A percentile compares a stretch with the other conserved stretches of the same genome.
These are phyloP conservation scores for Curvularia lunata DNA, from an alignment of 2,329 filamentous ascomycete genomes.

Conservation along the genomic window DNA sequence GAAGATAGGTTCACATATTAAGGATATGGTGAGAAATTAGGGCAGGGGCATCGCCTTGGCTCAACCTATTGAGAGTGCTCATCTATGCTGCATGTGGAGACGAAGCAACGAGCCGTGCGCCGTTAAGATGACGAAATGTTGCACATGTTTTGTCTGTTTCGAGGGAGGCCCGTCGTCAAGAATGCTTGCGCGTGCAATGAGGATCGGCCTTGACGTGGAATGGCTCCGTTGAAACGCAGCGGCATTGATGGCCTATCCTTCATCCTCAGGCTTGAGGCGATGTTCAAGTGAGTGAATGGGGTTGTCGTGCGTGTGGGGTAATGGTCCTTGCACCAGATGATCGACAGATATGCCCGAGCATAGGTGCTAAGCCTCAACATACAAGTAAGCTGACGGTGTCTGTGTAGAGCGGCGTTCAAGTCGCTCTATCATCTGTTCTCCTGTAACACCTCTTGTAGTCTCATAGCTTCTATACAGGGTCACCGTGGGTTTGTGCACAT, in stretches of 20 bases:
- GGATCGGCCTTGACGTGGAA: not conserved
- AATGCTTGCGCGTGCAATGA: not conserved
- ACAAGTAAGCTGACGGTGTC: not conserved
- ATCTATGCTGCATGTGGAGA: not conserved
- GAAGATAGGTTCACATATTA: conserved; percentile 6
- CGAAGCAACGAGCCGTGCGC: conserved; percentile 6
- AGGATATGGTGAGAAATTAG: conserved; percentile 6
- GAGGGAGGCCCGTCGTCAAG: not conserved
- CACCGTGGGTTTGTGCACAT: not conserved
- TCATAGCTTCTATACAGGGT: not conserved
- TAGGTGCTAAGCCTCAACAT: not conserved
- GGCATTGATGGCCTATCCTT: conserved; percentile 9
- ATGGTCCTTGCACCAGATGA: conserved; percentile 4
- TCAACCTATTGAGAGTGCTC: not conserved
- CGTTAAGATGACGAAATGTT: conserved; percentile 3
- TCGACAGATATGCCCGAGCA: conserved; percentile 11
- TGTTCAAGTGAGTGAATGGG: conserved; percentile 15
- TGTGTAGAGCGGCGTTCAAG: not conserved
- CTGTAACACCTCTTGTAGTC: not conserved
- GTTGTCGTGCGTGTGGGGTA: conserved; percentile 22
- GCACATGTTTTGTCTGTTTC: conserved; percentile 12
- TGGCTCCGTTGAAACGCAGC: not conserved
- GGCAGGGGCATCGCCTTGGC: conserved; percentile 2
- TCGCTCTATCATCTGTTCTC: not conserved
- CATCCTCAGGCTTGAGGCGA: conserved; percentile 1